Conservation (phyloP, 2,329 filamentous ascomycete genomes). For the Macrophomina pseudophaseolina region DNA sequence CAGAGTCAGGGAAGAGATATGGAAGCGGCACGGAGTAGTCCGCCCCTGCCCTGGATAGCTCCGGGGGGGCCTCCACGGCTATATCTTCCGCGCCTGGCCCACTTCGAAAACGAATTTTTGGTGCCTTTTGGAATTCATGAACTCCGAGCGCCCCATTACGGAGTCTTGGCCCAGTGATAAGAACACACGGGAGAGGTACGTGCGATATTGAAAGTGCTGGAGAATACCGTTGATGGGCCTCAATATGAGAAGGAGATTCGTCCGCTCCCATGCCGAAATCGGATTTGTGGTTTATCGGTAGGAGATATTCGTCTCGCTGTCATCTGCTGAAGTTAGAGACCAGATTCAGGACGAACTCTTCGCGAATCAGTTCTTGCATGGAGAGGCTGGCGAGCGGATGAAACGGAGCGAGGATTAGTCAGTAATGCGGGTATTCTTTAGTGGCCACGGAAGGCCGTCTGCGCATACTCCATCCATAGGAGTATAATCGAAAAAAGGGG, state of each 20-base stretch:
- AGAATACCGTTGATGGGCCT: not conserved
- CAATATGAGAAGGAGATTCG: not conserved
- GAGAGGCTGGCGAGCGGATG: no score
- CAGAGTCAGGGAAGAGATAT: not conserved
- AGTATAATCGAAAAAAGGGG: no score
- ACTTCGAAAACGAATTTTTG: not conserved
- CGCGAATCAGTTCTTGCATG: not conserved
- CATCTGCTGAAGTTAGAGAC: not conserved
- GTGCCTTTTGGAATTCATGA: not conserved
- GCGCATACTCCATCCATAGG: no score
- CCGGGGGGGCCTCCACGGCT: not conserved
- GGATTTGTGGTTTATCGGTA: not conserved
- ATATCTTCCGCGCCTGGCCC: slow-evolving; percentile 2
- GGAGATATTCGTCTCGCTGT: not conserved
- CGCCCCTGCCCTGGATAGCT: not conserved
- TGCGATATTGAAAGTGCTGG: not conserved
- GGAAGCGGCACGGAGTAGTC: not conserved
- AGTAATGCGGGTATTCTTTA: no score
- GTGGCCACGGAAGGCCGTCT: no score
- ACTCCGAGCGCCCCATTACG: not conserved
- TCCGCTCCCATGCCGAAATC: not conserved
- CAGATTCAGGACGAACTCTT: not conserved
- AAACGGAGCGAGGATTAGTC: no score
- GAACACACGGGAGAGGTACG: not conserved
- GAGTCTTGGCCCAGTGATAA: not conserved